Evolutionary conservation across 257 asterid genomes (phyloP), one percentile per base, ranked within the genome.

Genomic region (Penstemon newberryi): DNA sequence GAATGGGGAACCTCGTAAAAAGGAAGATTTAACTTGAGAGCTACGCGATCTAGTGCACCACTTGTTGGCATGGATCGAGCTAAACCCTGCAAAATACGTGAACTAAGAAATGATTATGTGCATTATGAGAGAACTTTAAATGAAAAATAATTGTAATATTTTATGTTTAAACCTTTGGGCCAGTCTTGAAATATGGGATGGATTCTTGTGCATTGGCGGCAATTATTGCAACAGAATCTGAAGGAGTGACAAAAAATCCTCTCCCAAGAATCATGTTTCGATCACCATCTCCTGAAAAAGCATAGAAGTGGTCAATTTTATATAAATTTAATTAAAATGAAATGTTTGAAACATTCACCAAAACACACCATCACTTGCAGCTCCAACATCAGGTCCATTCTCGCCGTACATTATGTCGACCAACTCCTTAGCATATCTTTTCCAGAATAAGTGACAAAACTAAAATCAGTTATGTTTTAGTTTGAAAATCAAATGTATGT

Each of bases 41-140:
- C 91, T 75, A 91, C 99, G n/a, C 93, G 88, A 72, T 94, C 97
- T 47, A 94, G 82, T 64, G 99, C 96, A 69, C 97, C 97, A 76
- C 99, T 94, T 46, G 99, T 89, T 54, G 99, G 97, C 99, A 94
- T 94, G 53, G 99, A 94, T 80, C 99, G 88, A 82, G 99, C 99
- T 73, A 94, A 81, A 66, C 97, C 99, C 99, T 91, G 80, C 56
- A 59, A 25, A 63, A 69, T 39, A 72, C 54, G 73, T 51, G 33
- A 56, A 9, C 55, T 49, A 33, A 10, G 50, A 3, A 46, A 5
- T 43, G 9, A 19, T 60, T 13, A 50, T 13, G 62, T 9, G 67
- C 68, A 43, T 19, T 15, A 19, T 56, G n/a, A 56, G 50, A 18
- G 44, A 59, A 37, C 64, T 12, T 13, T 6, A 45, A 5, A 7